Evolutionary conservation across 768 basidiomycete genomes (phyloP), one percentile per base, ranked within the genome.

Genomic region (Auricularia sp.): DNA sequence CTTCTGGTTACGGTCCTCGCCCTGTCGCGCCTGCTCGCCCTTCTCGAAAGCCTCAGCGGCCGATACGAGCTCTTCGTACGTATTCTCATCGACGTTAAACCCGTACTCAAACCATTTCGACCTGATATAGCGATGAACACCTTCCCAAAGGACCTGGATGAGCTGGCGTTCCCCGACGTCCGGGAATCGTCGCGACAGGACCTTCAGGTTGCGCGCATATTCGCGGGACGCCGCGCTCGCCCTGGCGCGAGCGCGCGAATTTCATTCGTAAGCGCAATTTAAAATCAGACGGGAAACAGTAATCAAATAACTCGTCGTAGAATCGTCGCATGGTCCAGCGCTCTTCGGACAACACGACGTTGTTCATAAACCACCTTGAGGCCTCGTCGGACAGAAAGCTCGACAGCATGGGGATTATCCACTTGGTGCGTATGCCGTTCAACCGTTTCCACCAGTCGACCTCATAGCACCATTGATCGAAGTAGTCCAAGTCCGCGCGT

Each of bases 271-370:
- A 75, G 33, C 74, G 61, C 6, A 70, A 37, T 0, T 68, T 36
- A 45, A 71, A 78, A 61, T 76, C 66, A 0, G 71, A 61, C 0
- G 77, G 77, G 68, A 79, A 79, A 37, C 77, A 77, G 29, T 75
- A 75, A 33, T 78, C 69, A 63, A 76, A 78, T 21, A 79, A 13
- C 33, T 70, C 73, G 3, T 63, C 29, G 61, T 77, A 77, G 65
- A 78, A 78, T 1, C 69, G 34, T 5, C 67, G 36, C 0, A 78
- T 37, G 0, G 34, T 65, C 76, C 76, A 79, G 0, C 68, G 37
- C 2, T 71, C 63, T 0, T 69, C 63, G 5, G 72, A 70, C 1
- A 65, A 62, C 0, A 76, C 67, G 0, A 79, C 75, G 13, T 72
- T 68, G 18, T 71, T 66, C 0, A 70, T 68, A 45, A 77, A 79